These are phyloP conservation scores for Syncephalis fuscata DNA, from an alignment of 371 early-diverging fungal species.

Conservation along the genomic window DNA sequence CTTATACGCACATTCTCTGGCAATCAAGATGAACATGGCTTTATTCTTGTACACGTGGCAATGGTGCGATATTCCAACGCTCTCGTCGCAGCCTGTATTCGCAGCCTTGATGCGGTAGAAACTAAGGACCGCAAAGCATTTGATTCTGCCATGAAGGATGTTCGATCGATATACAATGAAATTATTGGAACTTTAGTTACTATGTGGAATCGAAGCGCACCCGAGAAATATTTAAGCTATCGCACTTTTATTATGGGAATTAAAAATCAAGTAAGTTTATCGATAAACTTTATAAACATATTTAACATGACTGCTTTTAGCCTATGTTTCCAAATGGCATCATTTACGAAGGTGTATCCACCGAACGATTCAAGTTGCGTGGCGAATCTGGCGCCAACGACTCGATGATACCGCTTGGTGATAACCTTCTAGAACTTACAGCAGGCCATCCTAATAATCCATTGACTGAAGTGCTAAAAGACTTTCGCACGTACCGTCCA, in stretches of 20 bases:
- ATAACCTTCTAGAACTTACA: constrained; percentile 69
- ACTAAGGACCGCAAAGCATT: constrained; percentile 34
- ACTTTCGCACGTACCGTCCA: constrained; percentile 67
- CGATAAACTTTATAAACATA: too few relatives aligned
- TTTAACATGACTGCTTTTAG: too few relatives aligned
- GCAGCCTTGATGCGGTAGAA: constrained; percentile 34
- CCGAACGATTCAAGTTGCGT: constrained; percentile 41
- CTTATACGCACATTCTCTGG: constrained; percentile 64
- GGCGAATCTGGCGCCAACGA: constrained; percentile 84
- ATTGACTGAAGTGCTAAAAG: constrained; percentile 51
- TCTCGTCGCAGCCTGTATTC: constrained; percentile 36
- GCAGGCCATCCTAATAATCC: constrained; percentile 67
- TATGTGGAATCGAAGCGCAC: constrained; percentile 55
- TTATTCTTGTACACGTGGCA: constrained; percentile 69
- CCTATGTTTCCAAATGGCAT: constrained; percentile 80
- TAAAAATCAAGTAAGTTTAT: constrained; percentile 26
- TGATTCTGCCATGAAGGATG: constrained; percentile 27
- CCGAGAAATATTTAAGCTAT: constrained; percentile 64
- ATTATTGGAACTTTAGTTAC: constrained; percentile 65
- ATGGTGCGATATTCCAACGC: constrained; percentile 63
- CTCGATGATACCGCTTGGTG: constrained; percentile 66
- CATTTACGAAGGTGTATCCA: constrained; percentile 59
- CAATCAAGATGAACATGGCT: constrained; percentile 50
- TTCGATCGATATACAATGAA: constrained; percentile 34
- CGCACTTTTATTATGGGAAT: constrained; percentile 82